Evolutionary conservation across 768 basidiomycete genomes (phyloP), one percentile per base, ranked within the genome.

Genomic region (Candolleomyces aberdarensis): DNA sequence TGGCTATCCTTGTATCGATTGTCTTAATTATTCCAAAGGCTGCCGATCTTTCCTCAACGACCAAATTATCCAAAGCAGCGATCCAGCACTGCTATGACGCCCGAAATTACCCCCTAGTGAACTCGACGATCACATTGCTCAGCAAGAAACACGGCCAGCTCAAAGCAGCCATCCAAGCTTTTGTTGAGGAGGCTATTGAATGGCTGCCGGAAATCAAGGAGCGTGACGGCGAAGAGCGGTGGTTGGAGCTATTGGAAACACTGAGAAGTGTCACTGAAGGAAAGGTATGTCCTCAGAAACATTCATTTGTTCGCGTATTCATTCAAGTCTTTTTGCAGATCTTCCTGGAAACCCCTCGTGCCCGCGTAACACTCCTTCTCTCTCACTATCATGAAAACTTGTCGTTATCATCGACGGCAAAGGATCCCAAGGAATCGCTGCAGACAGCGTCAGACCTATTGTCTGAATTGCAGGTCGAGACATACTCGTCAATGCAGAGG

Each of bases 141-240:
- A 89, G 89, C 75, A 98, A 97, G 83, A 98, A 98, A 69, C 97
- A 98, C 73, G 96, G 97, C 0, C 97, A 99, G 70, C 80, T 98
- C 64, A 96, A 98, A 72, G 91, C 83, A 54, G 91, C 87, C 1
- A 86, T 96, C 13, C 92, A 95, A 68, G 83, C 87, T n/a, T 89
- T 99, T 70, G 95, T 98, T 10, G 96, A 98, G 69, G 84, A 85
- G 62, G 82, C 85, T 3, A 90, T 96, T 77, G 77, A 76, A 3
- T 98, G 92, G 88, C 75, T 98, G 51, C 86, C 89, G 13, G 87
- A 88, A 55, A 81, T 96, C 60, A 87, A 87, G 67, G 72, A 83
- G 67, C 75, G 78, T 47, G 82, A 87, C 64, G 91, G 92, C 46
- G 76, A 80, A 22, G 85, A 86, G 64, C 84, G 81, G 69, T 96